phyloP scores from a whole-genome alignment of 2,329 filamentous ascomycete species.

The Sclerotinia trifoliorum region DNA sequence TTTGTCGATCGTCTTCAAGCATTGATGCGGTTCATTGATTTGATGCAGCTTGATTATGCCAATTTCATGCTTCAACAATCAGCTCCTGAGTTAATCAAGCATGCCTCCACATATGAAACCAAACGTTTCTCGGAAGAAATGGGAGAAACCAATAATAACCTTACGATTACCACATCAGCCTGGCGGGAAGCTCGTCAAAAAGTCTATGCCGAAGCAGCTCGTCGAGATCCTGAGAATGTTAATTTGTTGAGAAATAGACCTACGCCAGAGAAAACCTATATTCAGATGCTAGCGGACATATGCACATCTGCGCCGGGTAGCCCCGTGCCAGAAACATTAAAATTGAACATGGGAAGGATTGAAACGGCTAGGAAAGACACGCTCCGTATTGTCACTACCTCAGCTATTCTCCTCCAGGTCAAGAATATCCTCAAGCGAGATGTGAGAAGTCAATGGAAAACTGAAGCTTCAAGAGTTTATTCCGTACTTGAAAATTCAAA shows the following conservation, averaged over 20 bases:
- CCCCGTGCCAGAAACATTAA: conserved; percentile 70
- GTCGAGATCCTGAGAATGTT: conserved; percentile 67
- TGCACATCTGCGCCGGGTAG: conserved; percentile 64
- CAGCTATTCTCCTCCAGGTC: conserved; percentile 72
- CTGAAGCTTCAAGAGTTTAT: conserved; percentile 69
- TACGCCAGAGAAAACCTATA: conserved; percentile 68
- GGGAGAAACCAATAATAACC: conserved; percentile 55
- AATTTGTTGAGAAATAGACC: conserved; percentile 61
- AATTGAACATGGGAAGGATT: conserved; percentile 65
- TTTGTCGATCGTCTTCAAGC: conserved; percentile 76
- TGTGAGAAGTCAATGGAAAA: conserved; percentile 74
- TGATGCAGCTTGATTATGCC: conserved; percentile 76
- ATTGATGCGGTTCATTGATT: conserved; percentile 71
- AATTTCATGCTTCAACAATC: conserved; percentile 76
- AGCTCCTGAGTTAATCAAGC: conserved; percentile 68
- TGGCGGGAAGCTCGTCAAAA: conserved; percentile 66
- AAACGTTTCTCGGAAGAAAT: conserved; percentile 67
- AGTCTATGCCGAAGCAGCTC: conserved; percentile 62
- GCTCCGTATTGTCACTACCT: conserved; percentile 67
- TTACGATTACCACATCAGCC: conserved; percentile 58
- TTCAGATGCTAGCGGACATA: conserved; percentile 71
- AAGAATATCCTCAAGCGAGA: conserved; percentile 83
- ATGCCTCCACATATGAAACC: conserved; percentile 71
- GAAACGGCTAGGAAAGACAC: conserved; percentile 55
- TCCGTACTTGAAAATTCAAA: conserved; percentile 61